Percentiles rank a stretch among this genome's conserved stretches.
phyloP scores from a whole-genome alignment of 176 grass and related monocot genomes.

The Oryza australiensis region DNA sequence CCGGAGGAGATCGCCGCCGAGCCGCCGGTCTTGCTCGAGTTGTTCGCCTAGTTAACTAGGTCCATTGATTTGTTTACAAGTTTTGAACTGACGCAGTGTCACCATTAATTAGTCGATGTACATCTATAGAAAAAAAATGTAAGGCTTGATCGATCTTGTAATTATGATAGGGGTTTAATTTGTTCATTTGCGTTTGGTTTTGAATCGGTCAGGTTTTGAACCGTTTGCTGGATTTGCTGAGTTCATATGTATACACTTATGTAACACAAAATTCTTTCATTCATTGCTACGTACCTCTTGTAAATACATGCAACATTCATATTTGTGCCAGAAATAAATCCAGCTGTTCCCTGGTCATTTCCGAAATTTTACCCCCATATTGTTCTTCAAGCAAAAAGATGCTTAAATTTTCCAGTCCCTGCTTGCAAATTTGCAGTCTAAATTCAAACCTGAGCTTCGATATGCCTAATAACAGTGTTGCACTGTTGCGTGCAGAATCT shows the following conservation, averaged over 20 bases:
- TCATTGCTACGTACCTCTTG: background rate
- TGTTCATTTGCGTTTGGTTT: background rate
- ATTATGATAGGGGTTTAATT: background rate
- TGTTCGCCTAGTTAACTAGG: constrained; percentile 17
- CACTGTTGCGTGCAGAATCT: background rate
- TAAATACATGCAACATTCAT: background rate
- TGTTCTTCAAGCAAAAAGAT: no score
- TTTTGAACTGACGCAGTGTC: background rate
- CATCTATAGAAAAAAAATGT: background rate
- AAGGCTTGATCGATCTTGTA: background rate
- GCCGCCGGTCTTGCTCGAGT: constrained; percentile 31
- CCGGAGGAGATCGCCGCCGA: background rate
- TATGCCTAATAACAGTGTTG: background rate
- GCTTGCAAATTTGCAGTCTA: background rate
- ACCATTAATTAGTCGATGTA: background rate
- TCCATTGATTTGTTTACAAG: background rate
- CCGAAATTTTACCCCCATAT: background rate
- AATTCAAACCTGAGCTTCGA: background rate
- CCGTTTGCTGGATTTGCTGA: background rate
- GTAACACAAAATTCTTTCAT: background rate
- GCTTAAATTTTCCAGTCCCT: background rate
- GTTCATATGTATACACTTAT: background rate
- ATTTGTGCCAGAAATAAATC: background rate
- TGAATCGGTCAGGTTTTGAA: background rate
- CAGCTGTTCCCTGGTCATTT: background rate